A percentile compares a stretch with the other conserved stretches of the same genome.
Evolutionary conservation across 2,329 filamentous ascomycete species (phyloP).

Genomic region (Xylariaceae sp.): DNA sequence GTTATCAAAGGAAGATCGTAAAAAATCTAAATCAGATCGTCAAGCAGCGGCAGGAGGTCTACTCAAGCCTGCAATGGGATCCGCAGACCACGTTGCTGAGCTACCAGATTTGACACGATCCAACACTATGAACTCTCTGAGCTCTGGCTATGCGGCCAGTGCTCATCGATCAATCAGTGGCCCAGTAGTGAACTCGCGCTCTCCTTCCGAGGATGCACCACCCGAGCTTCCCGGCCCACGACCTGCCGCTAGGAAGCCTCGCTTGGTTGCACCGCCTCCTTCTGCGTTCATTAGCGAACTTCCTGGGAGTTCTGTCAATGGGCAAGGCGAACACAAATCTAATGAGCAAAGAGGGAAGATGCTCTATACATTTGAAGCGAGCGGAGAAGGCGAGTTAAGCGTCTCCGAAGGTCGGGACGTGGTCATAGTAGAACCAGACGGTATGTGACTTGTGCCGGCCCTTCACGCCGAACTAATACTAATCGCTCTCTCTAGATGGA

Average conservation of each 20-base stretch:
- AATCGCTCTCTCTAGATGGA: conserved; percentile 66
- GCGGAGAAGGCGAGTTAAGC: conserved; percentile 79
- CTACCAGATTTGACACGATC: conserved; percentile 74
- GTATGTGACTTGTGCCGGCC: conserved; percentile 59
- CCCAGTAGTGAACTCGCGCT: conserved; percentile 46
- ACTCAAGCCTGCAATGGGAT: conserved; percentile 54
- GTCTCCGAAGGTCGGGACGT: conserved; percentile 82
- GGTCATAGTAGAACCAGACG: conserved; percentile 81
- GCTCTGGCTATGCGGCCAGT: conserved; percentile 84
- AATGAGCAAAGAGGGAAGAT: conserved; percentile 79
- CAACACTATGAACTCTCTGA: conserved; percentile 89
- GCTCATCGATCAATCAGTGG: conserved; percentile 78
- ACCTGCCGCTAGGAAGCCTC: conserved; percentile 65
- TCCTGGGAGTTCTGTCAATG: conserved; percentile 58
- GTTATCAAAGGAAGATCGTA: conserved; percentile 91
- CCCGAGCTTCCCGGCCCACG: conserved; percentile 53
- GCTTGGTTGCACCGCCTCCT: conserved; percentile 88
- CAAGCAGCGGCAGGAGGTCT: conserved; percentile 77
- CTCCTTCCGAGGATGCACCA: conserved; percentile 58
- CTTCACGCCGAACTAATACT: conserved; percentile 36
- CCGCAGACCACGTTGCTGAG: conserved; percentile 61
- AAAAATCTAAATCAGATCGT: conserved; percentile 86
- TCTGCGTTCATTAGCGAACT: conserved; percentile 75
- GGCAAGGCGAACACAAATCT: conserved; percentile 41
- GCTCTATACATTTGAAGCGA: conserved; percentile 85